Base-by-base conservation (phyloP, 2,329 filamentous ascomycete species). In the Fusarium nisikadoi region DNA sequence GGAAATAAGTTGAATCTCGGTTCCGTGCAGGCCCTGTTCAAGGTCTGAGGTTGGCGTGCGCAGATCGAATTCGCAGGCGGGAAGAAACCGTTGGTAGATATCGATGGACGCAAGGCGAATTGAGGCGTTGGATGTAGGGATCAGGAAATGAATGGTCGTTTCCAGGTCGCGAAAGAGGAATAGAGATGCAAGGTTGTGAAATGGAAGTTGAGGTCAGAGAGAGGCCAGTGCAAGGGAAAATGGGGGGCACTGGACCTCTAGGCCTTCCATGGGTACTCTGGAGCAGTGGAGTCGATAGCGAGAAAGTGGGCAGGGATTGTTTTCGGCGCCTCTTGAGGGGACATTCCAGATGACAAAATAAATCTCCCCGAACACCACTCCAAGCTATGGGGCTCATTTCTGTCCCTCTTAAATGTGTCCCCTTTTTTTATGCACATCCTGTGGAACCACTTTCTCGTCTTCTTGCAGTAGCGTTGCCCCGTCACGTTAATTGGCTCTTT, bases 1-100 rank as follows among this genome's bases (percentile, higher is more conserved):
- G 23, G 33, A 60, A 59, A 47, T 53, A 68, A 54, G 61, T 59
- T 64, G 62, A 65, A 70, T 73, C 52, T 73, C 70, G 70, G 70
- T 66, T 73, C 70, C 65, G 70, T 70, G 36, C 38, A 50, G 19
- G 65, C 65, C 63, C 56, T 53, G 49, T 63, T 56, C 29, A 41
- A 41, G 33, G 50, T 29, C 58, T 41, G 52, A 55, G 46, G 60
- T 69, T 63, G 6, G n/a, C n/a, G 66, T 49, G 70, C 69, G 62
- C 56, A 62, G 72, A 50, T 65, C 54, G 60, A 65, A 50, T 49
- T 70, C 33, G 64, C 53, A 33, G 59, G 39, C 62, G 33, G 7
- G 19, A 52, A 50, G 35, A 38, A 53, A 41, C 19, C 14, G 49
- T 29, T 41, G 35, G 49, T 20, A 33, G 27, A 16, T 60, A 20